A percentile compares a stretch with the other conserved stretches of the same genome.
Evolutionary conservation across 2,329 filamentous ascomycete species (phyloP).

Genomic region (Aspergillus cejpii): DNA sequence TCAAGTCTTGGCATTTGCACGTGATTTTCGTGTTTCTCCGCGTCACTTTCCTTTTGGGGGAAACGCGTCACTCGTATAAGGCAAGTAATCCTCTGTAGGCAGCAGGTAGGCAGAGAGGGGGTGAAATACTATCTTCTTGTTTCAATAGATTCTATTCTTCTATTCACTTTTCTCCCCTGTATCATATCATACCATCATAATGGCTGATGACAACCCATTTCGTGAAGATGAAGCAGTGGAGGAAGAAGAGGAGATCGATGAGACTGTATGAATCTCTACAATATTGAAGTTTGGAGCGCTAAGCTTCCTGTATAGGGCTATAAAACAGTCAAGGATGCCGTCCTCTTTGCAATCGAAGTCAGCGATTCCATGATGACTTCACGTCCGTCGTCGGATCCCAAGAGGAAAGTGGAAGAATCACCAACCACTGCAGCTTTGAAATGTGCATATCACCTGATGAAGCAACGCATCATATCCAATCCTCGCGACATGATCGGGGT

Average conservation of each 20-base stretch:
- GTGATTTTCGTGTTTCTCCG: conserved; percentile 32
- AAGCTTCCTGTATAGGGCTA: conserved; percentile 57
- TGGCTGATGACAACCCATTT: conserved; percentile 34
- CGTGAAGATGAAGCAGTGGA: conserved; percentile 39
- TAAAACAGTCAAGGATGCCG: conserved; percentile 90
- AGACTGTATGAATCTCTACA: conserved; percentile 30
- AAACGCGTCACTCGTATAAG: conserved; percentile 20
- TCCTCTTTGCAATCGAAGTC: conserved; percentile 92
- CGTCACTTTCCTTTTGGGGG: conserved; percentile 12
- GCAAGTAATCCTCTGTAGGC: conserved; percentile 9
- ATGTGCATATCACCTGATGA: conserved; percentile 91
- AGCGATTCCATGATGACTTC: conserved; percentile 75
- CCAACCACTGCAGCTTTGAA: conserved; percentile 79
- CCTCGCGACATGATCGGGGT: conserved; percentile 97
- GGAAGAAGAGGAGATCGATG: conserved; percentile 44
- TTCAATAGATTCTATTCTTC: not conserved
- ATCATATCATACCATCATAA: conserved; percentile 9
- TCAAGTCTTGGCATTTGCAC: conserved; percentile 25
- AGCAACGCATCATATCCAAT: conserved; percentile 95
- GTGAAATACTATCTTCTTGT: not conserved
- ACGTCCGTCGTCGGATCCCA: conserved; percentile 59
- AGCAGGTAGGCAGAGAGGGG: conserved; percentile 17
- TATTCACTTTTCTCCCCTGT: not conserved
- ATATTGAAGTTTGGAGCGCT: not conserved
- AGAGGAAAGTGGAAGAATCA: conserved; percentile 71